Evolutionary conservation across 192 early-diverging fungal genomes (phyloP), one percentile per base, ranked within the genome.

Genomic region (Allomyces macrogynus): DNA sequence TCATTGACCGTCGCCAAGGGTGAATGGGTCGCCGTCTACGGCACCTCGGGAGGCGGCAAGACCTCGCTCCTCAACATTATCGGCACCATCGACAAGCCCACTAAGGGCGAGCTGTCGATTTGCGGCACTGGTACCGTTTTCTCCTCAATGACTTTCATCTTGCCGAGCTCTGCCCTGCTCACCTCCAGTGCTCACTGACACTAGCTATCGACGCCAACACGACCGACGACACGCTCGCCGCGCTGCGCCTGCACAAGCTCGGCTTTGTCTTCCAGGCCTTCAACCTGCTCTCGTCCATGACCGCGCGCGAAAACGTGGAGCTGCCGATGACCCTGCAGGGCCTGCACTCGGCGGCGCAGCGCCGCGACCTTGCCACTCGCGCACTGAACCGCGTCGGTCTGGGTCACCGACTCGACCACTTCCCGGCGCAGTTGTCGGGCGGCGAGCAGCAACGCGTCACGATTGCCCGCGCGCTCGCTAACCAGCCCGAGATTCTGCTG

Each of bases 181-280:
- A 9, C 14, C 22, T n/a, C 65, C 20, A 14, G 1, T 1, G 23
- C 5, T 32, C 5, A 40, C 32, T 8, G 0, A n/a, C 32, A 40
- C 32, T 62, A 72, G 68, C 64, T 20, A 69, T 72, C 64, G 69
- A 61, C 10, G 43, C 71, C 54, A 64, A 70, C 26, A 73, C 72
- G 16, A 63, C 40, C 22, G 72, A 73, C 61, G 60, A 66, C 11
- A 68, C 70, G 1, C 65, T 73, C 23, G 72, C 72, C 8, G 66
- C 61, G 4, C 61, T 73, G 11, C 24, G 72, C 24, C 62, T 73
- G 61, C 60, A 54, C 63, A 70, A 69, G 61, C 66, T 73, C 18
- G 72, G 72, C 5, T 73, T 73, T 43, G 72, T 73, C 18, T 73
- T 73, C 44, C 72, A 73, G 61, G 63, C 72, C 23, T 73, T 73